A percentile compares a stretch with the other conserved stretches of the same genome.
Conservation (phyloP, 1,284 basidiomycete species). For the Gymnopus androsaceus region DNA sequence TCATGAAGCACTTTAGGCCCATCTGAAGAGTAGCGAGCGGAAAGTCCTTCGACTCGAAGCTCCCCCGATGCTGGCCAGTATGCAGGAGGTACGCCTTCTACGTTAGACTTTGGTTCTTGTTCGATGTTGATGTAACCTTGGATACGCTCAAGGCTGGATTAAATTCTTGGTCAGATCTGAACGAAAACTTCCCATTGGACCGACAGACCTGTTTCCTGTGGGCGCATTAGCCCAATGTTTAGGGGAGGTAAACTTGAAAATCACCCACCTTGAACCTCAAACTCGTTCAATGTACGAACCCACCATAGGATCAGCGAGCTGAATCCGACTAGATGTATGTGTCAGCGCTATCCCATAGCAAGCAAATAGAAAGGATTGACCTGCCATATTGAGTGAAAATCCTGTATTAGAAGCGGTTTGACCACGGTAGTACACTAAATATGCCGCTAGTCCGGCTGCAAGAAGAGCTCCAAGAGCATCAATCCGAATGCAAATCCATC, state of each 20-base stretch:
- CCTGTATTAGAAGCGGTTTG: slow-evolving; percentile 51
- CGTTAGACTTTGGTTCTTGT: slow-evolving; percentile 61
- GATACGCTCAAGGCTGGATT: slow-evolving; percentile 68
- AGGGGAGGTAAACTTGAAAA: slow-evolving; percentile 1
- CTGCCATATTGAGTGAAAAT: slow-evolving; percentile 55
- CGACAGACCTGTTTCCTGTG: slow-evolving; percentile 48
- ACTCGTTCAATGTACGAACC: slow-evolving; percentile 57
- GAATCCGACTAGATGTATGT: slow-evolving; percentile 45
- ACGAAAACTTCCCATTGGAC: not conserved
- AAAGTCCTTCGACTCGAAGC: slow-evolving; percentile 61
- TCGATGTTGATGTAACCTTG: slow-evolving; percentile 73
- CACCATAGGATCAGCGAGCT: slow-evolving; percentile 56
- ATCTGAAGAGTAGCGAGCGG: slow-evolving; percentile 57
- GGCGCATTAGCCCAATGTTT: slow-evolving; percentile 3
- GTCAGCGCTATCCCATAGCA: not conserved
- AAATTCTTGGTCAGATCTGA: not conserved
- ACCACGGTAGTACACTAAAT: slow-evolving; percentile 48
- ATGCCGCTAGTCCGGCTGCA: slow-evolving; percentile 52
- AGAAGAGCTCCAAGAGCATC: slow-evolving; percentile 56
- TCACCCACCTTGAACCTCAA: slow-evolving; percentile 58
- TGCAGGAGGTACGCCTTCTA: slow-evolving; percentile 64
- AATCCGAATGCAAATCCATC: slow-evolving; percentile 60
- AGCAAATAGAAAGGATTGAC: slow-evolving; percentile 17
- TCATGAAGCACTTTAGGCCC: slow-evolving; percentile 57
- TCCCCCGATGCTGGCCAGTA: slow-evolving; percentile 80